phyloP scores from a whole-genome alignment of 2,329 filamentous ascomycete genomes.

The Xylariaceae sp. region DNA sequence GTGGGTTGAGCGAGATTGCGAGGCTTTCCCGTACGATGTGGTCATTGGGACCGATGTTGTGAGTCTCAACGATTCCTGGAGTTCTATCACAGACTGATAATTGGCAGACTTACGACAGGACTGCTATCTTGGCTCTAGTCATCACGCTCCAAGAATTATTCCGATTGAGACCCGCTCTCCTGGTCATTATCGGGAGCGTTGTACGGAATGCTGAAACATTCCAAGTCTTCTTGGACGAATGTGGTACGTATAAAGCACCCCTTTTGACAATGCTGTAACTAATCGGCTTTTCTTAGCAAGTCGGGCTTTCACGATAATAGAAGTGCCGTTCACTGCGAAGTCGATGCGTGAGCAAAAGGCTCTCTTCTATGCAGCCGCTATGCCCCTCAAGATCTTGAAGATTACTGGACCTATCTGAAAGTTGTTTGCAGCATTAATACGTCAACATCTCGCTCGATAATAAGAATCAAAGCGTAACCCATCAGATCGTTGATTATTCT shows the following conservation, averaged over 20 bases:
- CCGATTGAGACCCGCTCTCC: slow-evolving; percentile 44
- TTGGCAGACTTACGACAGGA: slow-evolving; percentile 56
- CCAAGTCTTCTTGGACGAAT: slow-evolving; percentile 52
- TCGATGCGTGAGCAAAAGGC: slow-evolving; percentile 39
- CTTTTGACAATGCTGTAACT: slow-evolving; percentile 1
- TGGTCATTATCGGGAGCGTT: slow-evolving; percentile 57
- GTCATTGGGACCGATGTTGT: slow-evolving; percentile 32
- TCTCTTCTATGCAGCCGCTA: slow-evolving; percentile 40
- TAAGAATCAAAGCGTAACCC: too few relatives aligned
- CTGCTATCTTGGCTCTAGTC: slow-evolving; percentile 53
- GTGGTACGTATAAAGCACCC: slow-evolving; percentile 43
- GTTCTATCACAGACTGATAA: too few relatives aligned
- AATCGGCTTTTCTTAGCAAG: slow-evolving; percentile 23
- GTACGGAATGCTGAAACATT: slow-evolving; percentile 61
- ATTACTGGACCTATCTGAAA: slow-evolving; percentile 12
- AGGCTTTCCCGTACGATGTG: slow-evolving; percentile 24
- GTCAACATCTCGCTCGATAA: too few relatives aligned
- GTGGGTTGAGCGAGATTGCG: slow-evolving; percentile 25
- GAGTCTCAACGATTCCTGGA: slow-evolving; percentile 4
- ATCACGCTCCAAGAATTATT: slow-evolving; percentile 54
- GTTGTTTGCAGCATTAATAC: too few relatives aligned
- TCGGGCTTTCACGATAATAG: slow-evolving; percentile 33
- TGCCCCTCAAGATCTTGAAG: slow-evolving; percentile 28
- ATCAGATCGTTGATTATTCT: too few relatives aligned
- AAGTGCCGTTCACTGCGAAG: slow-evolving; percentile 39